Evolutionary conservation across 768 basidiomycete species (phyloP), one percentile per base, ranked within the genome.

Genomic region (Ramaria sp.): DNA sequence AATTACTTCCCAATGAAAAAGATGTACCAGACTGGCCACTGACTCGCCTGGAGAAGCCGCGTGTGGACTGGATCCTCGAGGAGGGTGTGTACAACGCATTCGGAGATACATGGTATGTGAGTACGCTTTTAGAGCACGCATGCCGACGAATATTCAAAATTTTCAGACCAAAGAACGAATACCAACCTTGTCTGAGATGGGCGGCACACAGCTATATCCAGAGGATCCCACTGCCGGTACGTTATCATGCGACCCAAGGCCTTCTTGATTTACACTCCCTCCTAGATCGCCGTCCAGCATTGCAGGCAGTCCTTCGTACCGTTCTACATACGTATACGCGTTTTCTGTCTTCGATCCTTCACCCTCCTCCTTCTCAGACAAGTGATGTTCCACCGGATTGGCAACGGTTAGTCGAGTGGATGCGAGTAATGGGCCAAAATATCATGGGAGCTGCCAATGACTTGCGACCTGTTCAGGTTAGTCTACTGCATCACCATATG

Each of bases 401-500:
- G 87, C 78, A 81, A 53, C 73, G 79, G 51, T 80, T 85, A 54
- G 74, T 87, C 1, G 86, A 90, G 65, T 91, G 91, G 86, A 85
- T 93, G 53, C 82, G 78, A 11, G 74, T 88, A 1, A 78, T 91
- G 53, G 82, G 82, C 7, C 86, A 90, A 67, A 95, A 94, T 67
- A 77, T 95, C 57, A 89, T 93, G 81, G 88, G 85, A 13, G 87
- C 88, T 17, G 88, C 88, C 38, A 95, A 95, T 64, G 91, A 92
- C 63, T 70, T 94, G 51, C 80, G 92, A 24, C 91, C 91, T 0
- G 86, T 92, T 4, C 91, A 94, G 78, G 90, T 84, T 24, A 11
- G 70, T 65, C 60, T 43, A 54, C 9, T 37, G 34, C 13, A 47
- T 15, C 46, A 34, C 39, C 24, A 30, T n/a, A 34, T 50, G 39